Percentiles rank a stretch among this genome's conserved stretches.
Conservation (phyloP, 2,329 filamentous ascomycete genomes). For the Colletotrichum sojae region DNA sequence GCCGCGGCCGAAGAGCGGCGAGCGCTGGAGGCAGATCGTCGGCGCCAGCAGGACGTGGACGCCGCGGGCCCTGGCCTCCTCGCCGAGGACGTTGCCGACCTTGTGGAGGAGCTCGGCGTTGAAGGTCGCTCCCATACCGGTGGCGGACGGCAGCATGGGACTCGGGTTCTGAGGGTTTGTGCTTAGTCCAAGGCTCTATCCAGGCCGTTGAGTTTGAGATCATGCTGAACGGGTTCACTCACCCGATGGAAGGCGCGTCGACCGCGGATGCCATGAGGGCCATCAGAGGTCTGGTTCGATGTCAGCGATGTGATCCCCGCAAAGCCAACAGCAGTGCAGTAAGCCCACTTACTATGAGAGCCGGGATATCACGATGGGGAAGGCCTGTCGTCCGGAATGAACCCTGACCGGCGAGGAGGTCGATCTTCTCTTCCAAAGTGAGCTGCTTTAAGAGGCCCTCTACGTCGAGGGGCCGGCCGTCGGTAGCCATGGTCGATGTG, state of each 20-base stretch:
- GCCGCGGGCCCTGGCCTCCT: conserved; percentile 70
- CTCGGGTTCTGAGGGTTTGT: conserved; percentile 36
- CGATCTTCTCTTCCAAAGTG: conserved; percentile 42
- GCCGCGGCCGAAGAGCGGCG: conserved; percentile 62
- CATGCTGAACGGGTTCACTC: neutral
- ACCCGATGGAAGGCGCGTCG: conserved; percentile 32
- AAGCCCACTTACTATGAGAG: conserved; percentile 19
- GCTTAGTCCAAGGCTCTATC: conserved; percentile 10
- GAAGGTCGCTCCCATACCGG: conserved; percentile 71
- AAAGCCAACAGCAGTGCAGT: too few species aligned
- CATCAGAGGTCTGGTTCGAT: conserved; percentile 21
- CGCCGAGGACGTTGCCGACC: conserved; percentile 71
- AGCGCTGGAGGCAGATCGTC: conserved; percentile 64
- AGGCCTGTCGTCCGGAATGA: conserved; percentile 39
- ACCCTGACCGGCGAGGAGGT: conserved; percentile 39
- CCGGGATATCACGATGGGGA: conserved; percentile 35
- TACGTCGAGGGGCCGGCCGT: conserved; percentile 21
- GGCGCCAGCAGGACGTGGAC: conserved; percentile 81
- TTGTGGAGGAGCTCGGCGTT: conserved; percentile 69
- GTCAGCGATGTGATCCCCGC: neutral
- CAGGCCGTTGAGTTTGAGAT: neutral
- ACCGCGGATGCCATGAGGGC: conserved; percentile 36
- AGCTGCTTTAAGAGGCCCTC: conserved; percentile 36
- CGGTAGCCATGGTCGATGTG: neutral
- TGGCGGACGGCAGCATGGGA: conserved; percentile 45